Percentiles rank a stretch among this genome's conserved stretches.
phyloP scores from a whole-genome alignment of 225 moss, liverwort and hornwort genomes.

The Marchantia paleacea region DNA sequence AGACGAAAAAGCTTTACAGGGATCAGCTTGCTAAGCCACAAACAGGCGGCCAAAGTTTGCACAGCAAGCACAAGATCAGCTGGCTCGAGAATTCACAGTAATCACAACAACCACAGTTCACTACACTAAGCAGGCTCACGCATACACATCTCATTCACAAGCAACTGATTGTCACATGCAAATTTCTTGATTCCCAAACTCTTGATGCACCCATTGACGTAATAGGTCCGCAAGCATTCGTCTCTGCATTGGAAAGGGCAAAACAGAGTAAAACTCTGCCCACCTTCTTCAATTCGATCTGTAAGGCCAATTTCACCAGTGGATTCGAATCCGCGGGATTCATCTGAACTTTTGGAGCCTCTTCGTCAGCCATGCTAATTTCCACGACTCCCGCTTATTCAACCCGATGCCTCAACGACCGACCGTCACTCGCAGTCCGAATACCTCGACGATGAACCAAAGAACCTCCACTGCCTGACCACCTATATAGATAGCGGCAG shows the following conservation, averaged over 20 bases:
- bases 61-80: background rate
- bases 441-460: too few species aligned
- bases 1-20: background rate
- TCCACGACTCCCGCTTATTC: background rate
- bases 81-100: background rate
- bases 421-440: too few species aligned
- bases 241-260: background rate
- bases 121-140: background rate
- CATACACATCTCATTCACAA: background rate
- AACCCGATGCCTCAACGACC: background rate
- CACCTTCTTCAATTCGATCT: conserved; percentile 25
- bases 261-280: background rate
- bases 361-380: background rate
- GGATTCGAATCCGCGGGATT: conserved; percentile 20
- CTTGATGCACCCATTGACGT: background rate
- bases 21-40: background rate
- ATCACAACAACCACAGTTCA: background rate
- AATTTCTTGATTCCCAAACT: background rate
- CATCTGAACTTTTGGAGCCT: background rate
- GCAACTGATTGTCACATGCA: background rate
- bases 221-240: background rate
- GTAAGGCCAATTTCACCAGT: conserved; percentile 31
- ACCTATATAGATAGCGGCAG: too few species aligned
- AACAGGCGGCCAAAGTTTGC: background rate
- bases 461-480: too few species aligned